These are phyloP conservation scores for Remersonia thermophila DNA, from an alignment of 2,329 filamentous ascomycete species.

Conservation along the genomic window DNA sequence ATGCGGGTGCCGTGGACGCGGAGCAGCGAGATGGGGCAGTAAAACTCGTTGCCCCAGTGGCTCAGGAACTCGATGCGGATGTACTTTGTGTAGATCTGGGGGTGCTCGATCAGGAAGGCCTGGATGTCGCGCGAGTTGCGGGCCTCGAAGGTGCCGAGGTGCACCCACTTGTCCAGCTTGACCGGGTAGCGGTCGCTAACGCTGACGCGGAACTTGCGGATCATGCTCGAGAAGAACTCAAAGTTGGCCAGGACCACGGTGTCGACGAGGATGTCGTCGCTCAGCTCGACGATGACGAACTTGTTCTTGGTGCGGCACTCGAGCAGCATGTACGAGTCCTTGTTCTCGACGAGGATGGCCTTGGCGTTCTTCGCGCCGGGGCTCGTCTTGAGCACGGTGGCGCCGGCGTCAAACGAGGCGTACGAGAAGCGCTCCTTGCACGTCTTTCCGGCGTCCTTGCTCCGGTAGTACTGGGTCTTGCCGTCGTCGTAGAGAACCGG, in stretches of 20 bases:
- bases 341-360: conserved; percentile 86
- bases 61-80: conserved; percentile 81
- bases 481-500: conserved; percentile 35
- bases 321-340: conserved; percentile 96
- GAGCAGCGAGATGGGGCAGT: conserved; percentile 82
- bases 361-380: conserved; percentile 76
- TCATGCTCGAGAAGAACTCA: conserved; percentile 97
- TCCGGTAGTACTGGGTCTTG: conserved; percentile 48
- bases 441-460: conserved; percentile 90
- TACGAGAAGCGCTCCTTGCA: conserved; percentile 98
- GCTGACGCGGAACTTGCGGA: conserved; percentile 79
- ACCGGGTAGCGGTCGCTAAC: conserved; percentile 92
- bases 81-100: conserved; percentile 91
- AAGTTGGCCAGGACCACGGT: conserved; percentile 97
- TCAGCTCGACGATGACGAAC: conserved; percentile 88
- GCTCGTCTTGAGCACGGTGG: conserved; percentile 84
- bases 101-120: conserved; percentile 85
- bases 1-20: conserved; percentile 93
- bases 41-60: conserved; percentile 94
- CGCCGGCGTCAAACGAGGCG: conserved; percentile 92
- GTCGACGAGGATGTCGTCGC: conserved; percentile 75
- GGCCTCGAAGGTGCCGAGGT: conserved; percentile 78
- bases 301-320: conserved; percentile 81
- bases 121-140: conserved; percentile 89
- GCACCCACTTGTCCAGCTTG: conserved; percentile 83